phyloP scores from a whole-genome alignment of 2,329 filamentous ascomycete genomes.

The Penicillium janthinellum region DNA sequence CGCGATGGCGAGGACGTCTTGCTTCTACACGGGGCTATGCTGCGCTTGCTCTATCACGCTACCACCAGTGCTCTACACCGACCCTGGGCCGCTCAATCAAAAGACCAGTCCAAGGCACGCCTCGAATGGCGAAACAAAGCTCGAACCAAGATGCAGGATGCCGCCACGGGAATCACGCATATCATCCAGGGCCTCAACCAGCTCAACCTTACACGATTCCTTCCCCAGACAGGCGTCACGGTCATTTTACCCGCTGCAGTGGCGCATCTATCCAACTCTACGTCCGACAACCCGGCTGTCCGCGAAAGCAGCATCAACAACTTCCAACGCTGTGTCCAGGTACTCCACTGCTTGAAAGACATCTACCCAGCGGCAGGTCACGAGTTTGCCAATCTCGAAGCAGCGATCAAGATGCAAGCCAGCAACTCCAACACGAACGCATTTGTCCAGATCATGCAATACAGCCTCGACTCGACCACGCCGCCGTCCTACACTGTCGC shows the following conservation, averaged over 20 bases:
- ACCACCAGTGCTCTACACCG: conserved; percentile 86
- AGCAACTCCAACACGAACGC: conserved; percentile 28
- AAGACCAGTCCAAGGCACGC: conserved; percentile 46
- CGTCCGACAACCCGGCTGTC: conserved; percentile 69
- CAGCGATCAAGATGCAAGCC: conserved; percentile 36
- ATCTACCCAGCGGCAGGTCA: conserved; percentile 86
- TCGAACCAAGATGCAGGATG: conserved; percentile 78
- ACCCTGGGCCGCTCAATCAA: conserved; percentile 70
- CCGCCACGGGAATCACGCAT: conserved; percentile 76
- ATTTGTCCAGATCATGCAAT: conserved; percentile 38
- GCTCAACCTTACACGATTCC: conserved; percentile 69
- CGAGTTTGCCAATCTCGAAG: conserved; percentile 47
- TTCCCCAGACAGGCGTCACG: conserved; percentile 83
- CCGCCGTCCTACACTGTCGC: conserved; percentile 9
- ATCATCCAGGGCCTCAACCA: conserved; percentile 74
- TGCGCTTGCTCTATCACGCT: conserved; percentile 89
- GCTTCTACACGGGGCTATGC: conserved; percentile 72
- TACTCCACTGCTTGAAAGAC: conserved; percentile 79
- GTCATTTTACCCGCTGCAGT: conserved; percentile 86
- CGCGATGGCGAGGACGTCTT: conserved; percentile 52
- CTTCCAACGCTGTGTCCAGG: conserved; percentile 81
- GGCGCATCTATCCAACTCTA: conserved; percentile 84
- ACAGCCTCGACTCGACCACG: conserved; percentile 22
- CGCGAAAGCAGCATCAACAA: conserved; percentile 71
- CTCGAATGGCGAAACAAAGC: conserved; percentile 67